A percentile compares a stretch with the other conserved stretches of the same genome.
Evolutionary conservation across 2,329 filamentous ascomycete genomes (phyloP).

Genomic region (Boeremia exigua): DNA sequence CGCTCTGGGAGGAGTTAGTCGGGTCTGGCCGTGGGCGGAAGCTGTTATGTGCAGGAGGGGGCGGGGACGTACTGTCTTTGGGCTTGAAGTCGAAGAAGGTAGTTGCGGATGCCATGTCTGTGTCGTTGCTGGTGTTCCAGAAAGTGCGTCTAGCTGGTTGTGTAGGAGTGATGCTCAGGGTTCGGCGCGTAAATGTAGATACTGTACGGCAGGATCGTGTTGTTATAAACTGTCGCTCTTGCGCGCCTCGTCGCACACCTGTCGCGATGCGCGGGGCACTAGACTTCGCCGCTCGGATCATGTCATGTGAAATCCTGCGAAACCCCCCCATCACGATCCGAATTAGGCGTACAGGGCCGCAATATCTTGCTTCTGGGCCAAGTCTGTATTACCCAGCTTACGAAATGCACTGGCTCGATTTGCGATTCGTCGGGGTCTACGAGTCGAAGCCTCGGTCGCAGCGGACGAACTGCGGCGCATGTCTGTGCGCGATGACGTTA

Average conservation of each 20-base stretch:
- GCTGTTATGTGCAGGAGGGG: not conserved
- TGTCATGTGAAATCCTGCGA: conserved; percentile 16
- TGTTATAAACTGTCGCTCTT: conserved; percentile 7
- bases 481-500: conserved; percentile 9
- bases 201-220: not conserved
- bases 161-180: not conserved
- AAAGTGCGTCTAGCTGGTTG: not conserved
- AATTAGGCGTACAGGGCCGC: conserved; percentile 2
- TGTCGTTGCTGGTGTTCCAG: conserved; percentile 10
- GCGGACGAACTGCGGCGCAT: conserved; percentile 13
- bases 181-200: not conserved
- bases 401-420: conserved; percentile 1
- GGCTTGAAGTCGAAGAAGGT: conserved; percentile 85
- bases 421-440: conserved; percentile 3
- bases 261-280: conserved; percentile 17
- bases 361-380: conserved; percentile 9
- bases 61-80: conserved; percentile 70
- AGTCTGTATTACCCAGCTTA: conserved; percentile 12
- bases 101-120: conserved; percentile 70
- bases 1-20: conserved; percentile 62
- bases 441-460: conserved; percentile 7
- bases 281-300: conserved; percentile 13
- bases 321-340: not conserved
- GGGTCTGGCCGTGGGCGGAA: too few species aligned
- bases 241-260: not conserved